Evolutionary conservation across 2,329 filamentous ascomycete genomes (phyloP), one percentile per base, ranked within the genome.

Genomic region (Diaporthe sp.): DNA sequence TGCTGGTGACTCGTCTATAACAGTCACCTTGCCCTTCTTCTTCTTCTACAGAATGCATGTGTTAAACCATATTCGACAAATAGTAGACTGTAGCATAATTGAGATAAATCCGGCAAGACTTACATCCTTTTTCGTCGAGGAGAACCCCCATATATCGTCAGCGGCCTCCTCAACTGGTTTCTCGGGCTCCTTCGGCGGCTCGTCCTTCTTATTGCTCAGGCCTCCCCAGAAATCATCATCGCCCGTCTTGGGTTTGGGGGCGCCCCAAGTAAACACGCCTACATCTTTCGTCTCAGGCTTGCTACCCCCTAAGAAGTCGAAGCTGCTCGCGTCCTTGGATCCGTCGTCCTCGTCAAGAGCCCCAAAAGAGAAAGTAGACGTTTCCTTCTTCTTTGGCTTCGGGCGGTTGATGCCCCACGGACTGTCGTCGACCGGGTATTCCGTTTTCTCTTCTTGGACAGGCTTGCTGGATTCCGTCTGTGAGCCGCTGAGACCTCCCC

Each of bases 351-450:
- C 85, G 73, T 85, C 88, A 31, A 88, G 79, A n/a, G 82, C 80
- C 31, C 87, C 88, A 76, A 91, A 90, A n/a, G 85, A 82, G 74
- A 89, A 85, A 7, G 81, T 82, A 1, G 84, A 81, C 68, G 85
- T 87, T 44, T 80, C 84, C 81, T 89, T 88, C 79, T 89, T 90
- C 81, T 89, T 91, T n/a, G 88, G 81, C 77, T 90, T 90, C 8
- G 83, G 80, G 17, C 82, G 81, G 73, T 87, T 84, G 76, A 85
- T 78, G 78, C 84, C 84, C 90, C 90, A 91, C 20, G 89, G 85
- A 76, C 88, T 90, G 37, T 82, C 82, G 25, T 86, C 86, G 22
- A 83, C 80, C 17, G 86, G 83, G 58, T 85, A 82, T 39, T 84
- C 85, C 76, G 86, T 85, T 74, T 83, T 83, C 72, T 82, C 86